phyloP scores from a whole-genome alignment of 805 yeast genomes.

The Metschnikowia cerradonensis region DNA sequence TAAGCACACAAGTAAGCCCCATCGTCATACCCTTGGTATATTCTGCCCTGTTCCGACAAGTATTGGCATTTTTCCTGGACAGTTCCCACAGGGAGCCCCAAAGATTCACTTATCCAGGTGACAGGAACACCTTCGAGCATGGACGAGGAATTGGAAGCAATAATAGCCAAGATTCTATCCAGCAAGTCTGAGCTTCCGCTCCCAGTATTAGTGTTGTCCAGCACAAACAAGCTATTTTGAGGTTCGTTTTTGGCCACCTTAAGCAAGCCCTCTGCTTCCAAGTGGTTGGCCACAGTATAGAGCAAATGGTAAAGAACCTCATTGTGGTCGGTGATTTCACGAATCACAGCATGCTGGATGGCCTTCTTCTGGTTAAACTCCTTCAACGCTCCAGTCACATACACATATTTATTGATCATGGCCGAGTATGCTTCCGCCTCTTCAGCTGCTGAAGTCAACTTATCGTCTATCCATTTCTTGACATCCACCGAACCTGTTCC shows the following conservation, averaged over 20 bases:
- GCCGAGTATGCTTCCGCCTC: conserved; percentile 31
- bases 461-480: conserved; percentile 52
- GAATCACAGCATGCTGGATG: conserved; percentile 59
- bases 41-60: conserved; percentile 62
- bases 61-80: conserved; percentile 48
- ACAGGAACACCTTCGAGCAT: conserved; percentile 79
- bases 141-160: conserved; percentile 46
- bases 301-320: conserved; percentile 66
- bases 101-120: conserved; percentile 53
- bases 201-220: conserved; percentile 14
- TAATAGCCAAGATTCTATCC: conserved; percentile 46
- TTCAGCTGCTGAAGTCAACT: conserved; percentile 26
- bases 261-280: conserved; percentile 50
- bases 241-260: conserved; percentile 18
- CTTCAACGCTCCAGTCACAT: conserved; percentile 44
- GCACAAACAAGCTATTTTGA: conserved; percentile 28
- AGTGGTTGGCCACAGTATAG: conserved; percentile 56
- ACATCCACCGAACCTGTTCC: conserved; percentile 64
- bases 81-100: conserved; percentile 47
- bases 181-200: conserved; percentile 20
- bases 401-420: conserved; percentile 54
- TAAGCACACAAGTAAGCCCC: conserved; percentile 43
- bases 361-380: conserved; percentile 63
- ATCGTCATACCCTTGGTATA: conserved; percentile 69
- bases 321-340: conserved; percentile 57